These are phyloP conservation scores for Haberlea rhodopensis DNA, from an alignment of 257 asterid species.

Conservation along the genomic window DNA sequence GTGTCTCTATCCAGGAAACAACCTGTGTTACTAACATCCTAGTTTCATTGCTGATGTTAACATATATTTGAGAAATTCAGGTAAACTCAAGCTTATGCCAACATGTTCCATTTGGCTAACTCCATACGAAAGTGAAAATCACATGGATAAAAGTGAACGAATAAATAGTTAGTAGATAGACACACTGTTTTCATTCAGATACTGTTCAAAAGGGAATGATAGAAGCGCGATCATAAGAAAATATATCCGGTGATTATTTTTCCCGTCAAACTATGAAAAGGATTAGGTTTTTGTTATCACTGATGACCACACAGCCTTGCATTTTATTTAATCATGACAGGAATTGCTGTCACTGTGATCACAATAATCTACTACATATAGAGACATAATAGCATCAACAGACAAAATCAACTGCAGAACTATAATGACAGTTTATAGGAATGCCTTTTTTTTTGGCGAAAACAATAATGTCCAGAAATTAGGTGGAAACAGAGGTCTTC, in stretches of 20 bases:
- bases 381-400: background rate
- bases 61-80: slow-evolving; percentile 4
- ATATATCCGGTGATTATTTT: background rate
- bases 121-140: background rate
- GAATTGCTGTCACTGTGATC: background rate
- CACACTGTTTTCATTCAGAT: background rate
- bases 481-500: background rate
- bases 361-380: background rate
- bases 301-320: background rate
- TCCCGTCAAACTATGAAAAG: background rate
- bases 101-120: background rate
- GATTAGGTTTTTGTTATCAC: background rate
- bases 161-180: background rate
- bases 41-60: background rate
- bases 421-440: background rate
- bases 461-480: slow-evolving; percentile 5
- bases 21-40: background rate
- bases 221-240: too few species aligned
- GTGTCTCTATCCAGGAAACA: background rate
- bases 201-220: background rate
- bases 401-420: background rate
- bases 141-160: background rate
- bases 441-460: background rate
- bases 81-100: background rate
- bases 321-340: background rate